These are phyloP conservation scores for Bryoglossum gracile DNA, from an alignment of 495 filamentous ascomycete species.

Conservation along the genomic window DNA sequence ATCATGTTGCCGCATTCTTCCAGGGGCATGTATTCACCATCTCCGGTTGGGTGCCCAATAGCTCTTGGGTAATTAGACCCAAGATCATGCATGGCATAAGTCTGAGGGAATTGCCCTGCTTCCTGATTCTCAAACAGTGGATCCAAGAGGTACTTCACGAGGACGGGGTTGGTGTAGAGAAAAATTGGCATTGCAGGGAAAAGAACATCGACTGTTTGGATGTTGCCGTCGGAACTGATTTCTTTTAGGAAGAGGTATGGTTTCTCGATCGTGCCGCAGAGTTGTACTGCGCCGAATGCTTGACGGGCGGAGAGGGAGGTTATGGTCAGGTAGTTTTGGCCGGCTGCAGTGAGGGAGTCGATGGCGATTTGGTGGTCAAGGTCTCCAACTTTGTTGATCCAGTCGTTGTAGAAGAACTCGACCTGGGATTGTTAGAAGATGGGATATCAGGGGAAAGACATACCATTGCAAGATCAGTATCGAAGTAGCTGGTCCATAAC, in stretches of 20 bases:
- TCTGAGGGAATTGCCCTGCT: constrained; percentile 83
- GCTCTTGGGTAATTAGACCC: constrained; percentile 82
- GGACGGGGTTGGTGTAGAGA: constrained; percentile 76
- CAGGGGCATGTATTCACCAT: constrained; percentile 72
- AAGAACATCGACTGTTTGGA: constrained; percentile 93
- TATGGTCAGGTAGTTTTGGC: constrained; percentile 70
- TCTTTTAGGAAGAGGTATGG: constrained; percentile 89
- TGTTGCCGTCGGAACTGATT: constrained; percentile 89
- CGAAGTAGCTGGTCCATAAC: constrained; percentile 67
- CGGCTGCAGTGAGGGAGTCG: constrained; percentile 62
- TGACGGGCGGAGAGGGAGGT: constrained; percentile 80
- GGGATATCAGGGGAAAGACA: constrained; percentile 2
- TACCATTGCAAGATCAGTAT: constrained; percentile 43
- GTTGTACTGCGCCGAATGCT: constrained; percentile 77
- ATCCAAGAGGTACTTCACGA: constrained; percentile 80
- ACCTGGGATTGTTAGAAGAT: constrained; percentile 30
- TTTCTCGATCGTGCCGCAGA: constrained; percentile 68
- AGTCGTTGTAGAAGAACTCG: constrained; percentile 67
- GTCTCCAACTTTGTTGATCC: constrained; percentile 43
- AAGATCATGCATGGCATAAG: constrained; percentile 83
- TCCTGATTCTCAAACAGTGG: constrained; percentile 86
- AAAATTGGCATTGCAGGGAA: constrained; percentile 89
- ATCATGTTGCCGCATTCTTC: constrained; percentile 96
- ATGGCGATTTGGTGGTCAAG: constrained; percentile 62
- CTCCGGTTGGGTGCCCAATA: constrained; percentile 72